These are phyloP conservation scores for Inonotus obliquus DNA, from an alignment of 1,284 basidiomycete species.

Conservation along the genomic window DNA sequence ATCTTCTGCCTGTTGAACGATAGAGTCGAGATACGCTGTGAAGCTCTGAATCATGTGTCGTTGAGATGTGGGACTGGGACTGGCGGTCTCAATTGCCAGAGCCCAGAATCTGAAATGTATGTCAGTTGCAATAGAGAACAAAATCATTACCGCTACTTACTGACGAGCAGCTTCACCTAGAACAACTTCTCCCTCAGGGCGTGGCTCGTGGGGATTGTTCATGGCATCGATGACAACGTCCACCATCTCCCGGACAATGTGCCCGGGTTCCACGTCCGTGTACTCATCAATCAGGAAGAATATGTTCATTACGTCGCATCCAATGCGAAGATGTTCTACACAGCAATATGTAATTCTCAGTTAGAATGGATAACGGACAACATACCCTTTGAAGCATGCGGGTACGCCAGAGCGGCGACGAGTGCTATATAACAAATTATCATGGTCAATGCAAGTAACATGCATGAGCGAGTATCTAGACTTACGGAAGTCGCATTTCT, in stretches of 20 bases:
- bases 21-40: conserved; percentile 49
- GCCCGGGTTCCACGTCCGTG: conserved; percentile 29
- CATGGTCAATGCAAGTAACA: not conserved
- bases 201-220: conserved; percentile 29
- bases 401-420: conserved; percentile 24
- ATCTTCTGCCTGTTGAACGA: conserved; percentile 45
- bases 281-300: conserved; percentile 42
- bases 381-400: conserved; percentile 12
- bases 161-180: conserved; percentile 30
- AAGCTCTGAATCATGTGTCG: conserved; percentile 54
- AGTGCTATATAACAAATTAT: not conserved
- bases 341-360: not conserved
- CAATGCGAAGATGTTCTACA: conserved; percentile 25
- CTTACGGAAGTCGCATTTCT: conserved; percentile 20
- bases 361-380: no score
- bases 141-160: conserved; percentile 20
- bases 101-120: conserved; percentile 43
- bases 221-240: conserved; percentile 35
- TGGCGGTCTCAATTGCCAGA: conserved; percentile 44
- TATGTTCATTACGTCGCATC: conserved; percentile 37
- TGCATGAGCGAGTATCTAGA: not conserved
- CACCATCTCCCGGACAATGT: conserved; percentile 25
- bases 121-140: not conserved
- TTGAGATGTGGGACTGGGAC: conserved; percentile 46
- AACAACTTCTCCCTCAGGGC: conserved; percentile 28